Evolutionary conservation across 129 eudicot genomes (phyloP), one percentile per base, ranked within the genome.

Genomic region (Gnaphalium uliginosum): DNA sequence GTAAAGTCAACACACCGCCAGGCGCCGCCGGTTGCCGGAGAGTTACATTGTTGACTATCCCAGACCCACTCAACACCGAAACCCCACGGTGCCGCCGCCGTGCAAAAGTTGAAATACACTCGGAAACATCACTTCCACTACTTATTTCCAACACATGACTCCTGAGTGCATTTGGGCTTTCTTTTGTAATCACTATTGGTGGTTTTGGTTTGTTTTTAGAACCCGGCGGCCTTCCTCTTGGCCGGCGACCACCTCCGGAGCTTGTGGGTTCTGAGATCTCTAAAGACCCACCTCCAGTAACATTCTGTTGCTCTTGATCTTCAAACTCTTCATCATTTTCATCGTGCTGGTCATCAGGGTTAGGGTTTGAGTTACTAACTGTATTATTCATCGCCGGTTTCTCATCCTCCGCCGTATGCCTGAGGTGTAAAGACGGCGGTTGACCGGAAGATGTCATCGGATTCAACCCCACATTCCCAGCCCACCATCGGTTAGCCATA

Each of bases 401-500:
- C 46, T 86, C 74, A 2, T 81, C 82, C 4, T 82, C 88, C 29
- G 22, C 80, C 46, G 79, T 26, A 82, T 76, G 78, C 58, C 85
- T 78, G 51, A 84, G 67, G 79, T 84, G 85, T 46, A 84, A 82
- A 75, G 85, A 69, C 78, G 91, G 61, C 27, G 86, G 75, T 30
- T 71, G 82, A 15, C 83, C 77, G 8, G 90, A 71, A 6, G 84
- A 82, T 15, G 79, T 66, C 83, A 86, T 86, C 37, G 87, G 86
- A 79, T 71, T 86, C 87, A 91, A 68, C 66, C 86, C 89, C 37
- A 83, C 80, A 82, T 89, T 89, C 39, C 89, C 97, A 54, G 89
- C 82, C 97, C 97, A 91, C 97, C 97, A 91, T 29, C 90, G 70
- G 72, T 87, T 91, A 24, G 91, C 87, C 97, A 91, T 79, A 56